Conservation (phyloP, 306 rosid genomes). For the Leucaena leucocephala region DNA sequence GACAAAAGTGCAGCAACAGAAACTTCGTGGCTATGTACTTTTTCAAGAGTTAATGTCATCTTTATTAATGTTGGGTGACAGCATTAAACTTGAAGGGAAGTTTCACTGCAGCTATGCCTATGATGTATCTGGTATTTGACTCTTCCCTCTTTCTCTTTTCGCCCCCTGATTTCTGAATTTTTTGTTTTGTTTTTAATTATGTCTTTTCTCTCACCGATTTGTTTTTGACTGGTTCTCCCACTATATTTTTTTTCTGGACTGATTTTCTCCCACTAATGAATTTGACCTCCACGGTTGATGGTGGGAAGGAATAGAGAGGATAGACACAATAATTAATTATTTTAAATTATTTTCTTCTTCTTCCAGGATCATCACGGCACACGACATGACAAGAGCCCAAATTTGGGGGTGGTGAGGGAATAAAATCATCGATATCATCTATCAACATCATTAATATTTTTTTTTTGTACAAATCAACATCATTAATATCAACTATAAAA, state of each 20-base stretch:
- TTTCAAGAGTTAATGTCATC: constrained; percentile 24
- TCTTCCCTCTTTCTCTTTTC: neutral
- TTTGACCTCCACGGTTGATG: neutral
- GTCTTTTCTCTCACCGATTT: neutral
- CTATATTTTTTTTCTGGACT: neutral
- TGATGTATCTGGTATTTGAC: neutral
- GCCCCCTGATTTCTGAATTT: neutral
- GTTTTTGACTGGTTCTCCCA: neutral
- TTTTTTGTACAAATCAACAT: no score
- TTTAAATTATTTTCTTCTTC: neutral
- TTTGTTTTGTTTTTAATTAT: neutral
- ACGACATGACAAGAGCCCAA: neutral
- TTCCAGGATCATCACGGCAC: neutral
- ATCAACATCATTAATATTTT: neutral
- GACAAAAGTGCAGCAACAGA: neutral
- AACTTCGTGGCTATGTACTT: neutral
- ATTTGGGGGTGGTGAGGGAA: neutral
- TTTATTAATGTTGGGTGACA: constrained; percentile 20
- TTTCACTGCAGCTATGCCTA: neutral
- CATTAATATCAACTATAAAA: neutral
- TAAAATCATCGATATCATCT: neutral
- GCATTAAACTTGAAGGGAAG: constrained; percentile 16
- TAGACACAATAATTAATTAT: neutral
- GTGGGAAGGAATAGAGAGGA: neutral
- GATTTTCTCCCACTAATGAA: neutral